phyloP scores from a whole-genome alignment of 2,329 filamentous ascomycete genomes.

The Hymenoscyphus fructigenus region DNA sequence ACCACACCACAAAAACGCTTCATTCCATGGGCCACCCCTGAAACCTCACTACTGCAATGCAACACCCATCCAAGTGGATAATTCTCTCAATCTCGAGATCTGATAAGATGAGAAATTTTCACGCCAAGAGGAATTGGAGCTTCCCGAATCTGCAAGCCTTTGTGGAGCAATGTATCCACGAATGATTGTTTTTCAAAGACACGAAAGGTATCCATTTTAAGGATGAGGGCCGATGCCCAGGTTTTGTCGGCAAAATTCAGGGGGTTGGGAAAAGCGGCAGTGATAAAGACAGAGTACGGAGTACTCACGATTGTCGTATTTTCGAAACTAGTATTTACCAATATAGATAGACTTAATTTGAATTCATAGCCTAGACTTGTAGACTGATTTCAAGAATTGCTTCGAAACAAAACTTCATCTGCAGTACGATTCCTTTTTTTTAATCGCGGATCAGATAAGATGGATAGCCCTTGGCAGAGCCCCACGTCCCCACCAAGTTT shows the following conservation, averaged over 20 bases:
- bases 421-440: neutral
- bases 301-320: no score
- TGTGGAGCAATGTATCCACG: neutral
- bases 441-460: constrained; percentile 1
- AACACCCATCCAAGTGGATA: neutral
- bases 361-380: no score
- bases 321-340: no score
- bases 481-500: neutral
- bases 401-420: no score
- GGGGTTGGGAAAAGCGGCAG: no score
- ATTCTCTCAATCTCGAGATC: neutral
- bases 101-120: constrained; percentile 12
- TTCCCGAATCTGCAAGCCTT: neutral
- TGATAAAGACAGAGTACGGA: no score
- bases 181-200: no score
- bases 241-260: no score
- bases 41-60: neutral
- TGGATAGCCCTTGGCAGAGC: neutral
- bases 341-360: no score
- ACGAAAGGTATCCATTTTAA: no score
- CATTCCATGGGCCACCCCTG: neutral
- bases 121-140: neutral
- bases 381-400: neutral
- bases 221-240: no score
- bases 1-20: neutral